A percentile compares a stretch with the other conserved stretches of the same genome.
Evolutionary conservation across 75 land plant species (phyloP).

Genomic region (Sequoia sempervirens): DNA sequence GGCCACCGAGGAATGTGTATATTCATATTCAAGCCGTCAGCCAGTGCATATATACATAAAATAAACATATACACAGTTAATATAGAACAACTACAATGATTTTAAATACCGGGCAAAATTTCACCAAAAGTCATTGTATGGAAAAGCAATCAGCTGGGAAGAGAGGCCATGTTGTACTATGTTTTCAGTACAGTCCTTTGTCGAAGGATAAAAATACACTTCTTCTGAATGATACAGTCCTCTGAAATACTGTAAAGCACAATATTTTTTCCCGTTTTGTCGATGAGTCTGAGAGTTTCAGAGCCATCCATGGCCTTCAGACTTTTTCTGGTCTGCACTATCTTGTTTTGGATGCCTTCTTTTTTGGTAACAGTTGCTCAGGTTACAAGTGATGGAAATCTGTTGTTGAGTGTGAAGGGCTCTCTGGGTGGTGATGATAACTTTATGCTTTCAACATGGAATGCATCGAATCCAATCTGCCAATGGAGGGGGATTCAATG

Average conservation of each 20-base stretch:
- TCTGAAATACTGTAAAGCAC: background rate
- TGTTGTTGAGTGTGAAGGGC: conserved; percentile 38
- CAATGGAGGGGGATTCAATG: conserved; percentile 66
- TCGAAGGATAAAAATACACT: background rate
- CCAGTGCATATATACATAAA: background rate
- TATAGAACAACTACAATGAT: background rate
- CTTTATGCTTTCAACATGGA: conserved; percentile 58
- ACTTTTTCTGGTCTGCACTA: background rate
- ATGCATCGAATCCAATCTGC: conserved; percentile 53
- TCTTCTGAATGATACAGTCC: background rate
- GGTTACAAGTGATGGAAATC: background rate
- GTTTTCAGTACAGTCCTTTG: background rate
- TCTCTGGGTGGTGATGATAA: conserved; percentile 30
- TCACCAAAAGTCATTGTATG: background rate
- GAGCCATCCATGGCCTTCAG: background rate
- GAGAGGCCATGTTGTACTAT: background rate
- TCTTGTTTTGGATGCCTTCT: background rate
- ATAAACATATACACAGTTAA: background rate
- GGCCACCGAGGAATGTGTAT: background rate
- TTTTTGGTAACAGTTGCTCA: background rate
- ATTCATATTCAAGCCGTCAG: background rate
- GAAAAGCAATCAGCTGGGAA: background rate
- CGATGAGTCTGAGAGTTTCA: conserved; percentile 8
- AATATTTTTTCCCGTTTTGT: background rate
- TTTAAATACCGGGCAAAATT: background rate